Conservation (phyloP, 805 yeast species). For the Candida arabinofermentans region DNA sequence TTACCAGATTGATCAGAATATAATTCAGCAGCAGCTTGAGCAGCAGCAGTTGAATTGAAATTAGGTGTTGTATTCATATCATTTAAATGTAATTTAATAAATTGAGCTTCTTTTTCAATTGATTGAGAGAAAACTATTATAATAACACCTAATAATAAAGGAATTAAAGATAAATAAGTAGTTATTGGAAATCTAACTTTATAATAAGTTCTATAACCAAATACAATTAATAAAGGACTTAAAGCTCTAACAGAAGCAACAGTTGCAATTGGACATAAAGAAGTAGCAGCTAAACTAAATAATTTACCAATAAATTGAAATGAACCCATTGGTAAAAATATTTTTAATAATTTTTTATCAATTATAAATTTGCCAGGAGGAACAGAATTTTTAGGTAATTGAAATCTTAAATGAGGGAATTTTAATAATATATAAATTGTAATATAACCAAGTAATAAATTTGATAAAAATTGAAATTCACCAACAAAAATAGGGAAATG, state of each 20-base stretch:
- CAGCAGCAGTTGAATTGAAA: conserved; percentile 2
- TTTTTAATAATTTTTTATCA: conserved; percentile 38
- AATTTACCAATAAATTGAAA: conserved; percentile 64
- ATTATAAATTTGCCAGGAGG: conserved; percentile 35
- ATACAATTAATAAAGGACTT: conserved; percentile 57
- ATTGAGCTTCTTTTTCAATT: conserved; percentile 8
- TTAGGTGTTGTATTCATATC: background rate
- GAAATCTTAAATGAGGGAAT: conserved; percentile 8
- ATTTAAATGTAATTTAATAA: background rate
- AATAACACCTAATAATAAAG: conserved; percentile 50
- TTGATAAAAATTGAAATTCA: conserved; percentile 57
- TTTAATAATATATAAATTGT: conserved; percentile 9
- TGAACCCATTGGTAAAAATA: conserved; percentile 59
- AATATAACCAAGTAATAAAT: conserved; percentile 31
- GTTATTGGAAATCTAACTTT: conserved; percentile 44
- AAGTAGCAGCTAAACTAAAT: conserved; percentile 60
- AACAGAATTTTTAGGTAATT: conserved; percentile 53
- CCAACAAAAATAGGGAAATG: conserved; percentile 62
- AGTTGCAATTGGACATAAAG: conserved; percentile 62
- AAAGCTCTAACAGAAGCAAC: conserved; percentile 68
- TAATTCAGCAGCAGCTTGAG: conserved; percentile 2
- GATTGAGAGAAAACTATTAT: conserved; percentile 39
- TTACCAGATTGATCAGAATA: conserved; percentile 25
- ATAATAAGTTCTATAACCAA: conserved; percentile 50
- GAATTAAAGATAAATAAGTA: conserved; percentile 50